These are phyloP conservation scores for Beauveria bassiana DNA, from an alignment of 2,329 filamentous ascomycete species.

Conservation along the genomic window DNA sequence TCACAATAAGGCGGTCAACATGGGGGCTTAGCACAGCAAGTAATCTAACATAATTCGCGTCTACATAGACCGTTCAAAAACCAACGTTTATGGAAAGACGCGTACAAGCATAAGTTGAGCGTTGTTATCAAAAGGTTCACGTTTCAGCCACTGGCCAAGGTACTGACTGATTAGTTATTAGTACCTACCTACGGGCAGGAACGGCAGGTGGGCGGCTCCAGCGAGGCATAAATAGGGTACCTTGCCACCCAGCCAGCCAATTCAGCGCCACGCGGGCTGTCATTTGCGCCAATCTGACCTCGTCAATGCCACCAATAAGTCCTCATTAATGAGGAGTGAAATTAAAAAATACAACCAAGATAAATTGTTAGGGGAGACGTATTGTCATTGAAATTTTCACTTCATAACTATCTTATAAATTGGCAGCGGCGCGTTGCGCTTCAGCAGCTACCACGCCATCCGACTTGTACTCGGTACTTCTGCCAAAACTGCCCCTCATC, in stretches of 20 bases:
- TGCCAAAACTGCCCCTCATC: background rate
- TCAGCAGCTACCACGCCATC: background rate
- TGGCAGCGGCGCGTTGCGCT: background rate
- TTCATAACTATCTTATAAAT: background rate
- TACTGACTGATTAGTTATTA: no score
- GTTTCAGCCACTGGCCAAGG: background rate
- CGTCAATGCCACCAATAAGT: background rate
- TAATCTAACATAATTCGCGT: no score
- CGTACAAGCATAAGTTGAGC: background rate
- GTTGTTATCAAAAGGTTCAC: background rate
- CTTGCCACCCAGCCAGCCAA: background rate
- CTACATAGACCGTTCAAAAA: background rate
- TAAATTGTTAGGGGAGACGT: background rate
- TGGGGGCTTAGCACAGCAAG: background rate
- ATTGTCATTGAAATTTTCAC: background rate
- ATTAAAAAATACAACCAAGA: background rate
- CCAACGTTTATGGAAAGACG: background rate
- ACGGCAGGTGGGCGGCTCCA: background rate
- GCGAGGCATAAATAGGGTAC: background rate
- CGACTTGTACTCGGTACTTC: background rate
- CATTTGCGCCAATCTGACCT: background rate
- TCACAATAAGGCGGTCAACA: background rate
- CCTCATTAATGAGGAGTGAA: background rate
- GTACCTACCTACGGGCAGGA: no score
- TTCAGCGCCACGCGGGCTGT: background rate